phyloP scores from a whole-genome alignment of 306 rosid species.

The Vigna mungo region DNA sequence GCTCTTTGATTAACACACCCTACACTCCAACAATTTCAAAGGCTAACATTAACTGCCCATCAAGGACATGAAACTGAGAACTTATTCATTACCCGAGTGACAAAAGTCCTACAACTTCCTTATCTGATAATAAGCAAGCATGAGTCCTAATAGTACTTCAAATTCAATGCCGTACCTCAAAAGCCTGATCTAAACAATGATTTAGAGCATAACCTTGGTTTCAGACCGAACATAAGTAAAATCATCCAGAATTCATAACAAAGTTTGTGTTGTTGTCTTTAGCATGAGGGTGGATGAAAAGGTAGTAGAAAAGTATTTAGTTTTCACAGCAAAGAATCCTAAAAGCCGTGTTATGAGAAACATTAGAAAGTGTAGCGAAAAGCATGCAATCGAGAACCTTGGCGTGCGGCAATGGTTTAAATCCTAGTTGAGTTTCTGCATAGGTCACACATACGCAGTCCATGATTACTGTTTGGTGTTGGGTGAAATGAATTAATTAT shows the following conservation, averaged over 20 bases:
- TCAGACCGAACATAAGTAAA: too few relatives aligned
- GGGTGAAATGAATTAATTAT: slow-evolving; percentile 43
- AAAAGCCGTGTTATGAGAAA: neutral
- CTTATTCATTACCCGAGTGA: neutral
- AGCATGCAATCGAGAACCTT: slow-evolving; percentile 50
- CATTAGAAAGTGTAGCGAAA: slow-evolving; percentile 45
- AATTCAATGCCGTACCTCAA: neutral
- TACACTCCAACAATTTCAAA: slow-evolving; percentile 48
- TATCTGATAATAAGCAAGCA: neutral
- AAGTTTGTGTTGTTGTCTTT: neutral
- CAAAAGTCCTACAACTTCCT: neutral
- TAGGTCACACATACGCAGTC: slow-evolving; percentile 49
- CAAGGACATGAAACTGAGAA: neutral
- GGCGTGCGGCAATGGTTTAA: slow-evolving; percentile 52
- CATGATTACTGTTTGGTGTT: slow-evolving; percentile 55
- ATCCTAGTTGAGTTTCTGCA: slow-evolving; percentile 53
- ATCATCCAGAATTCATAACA: neutral
- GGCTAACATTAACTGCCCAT: slow-evolving; percentile 35
- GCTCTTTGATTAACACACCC: slow-evolving; percentile 38
- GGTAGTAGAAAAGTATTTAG: neutral
- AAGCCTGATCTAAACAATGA: too few relatives aligned
- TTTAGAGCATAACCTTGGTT: too few relatives aligned
- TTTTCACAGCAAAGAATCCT: slow-evolving; percentile 15
- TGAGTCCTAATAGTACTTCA: slow-evolving; percentile 5
- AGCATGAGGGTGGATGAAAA: neutral